Evolutionary conservation across 345 rosid species (phyloP), one percentile per base, ranked within the genome.

Genomic region (Clausena lansium): DNA sequence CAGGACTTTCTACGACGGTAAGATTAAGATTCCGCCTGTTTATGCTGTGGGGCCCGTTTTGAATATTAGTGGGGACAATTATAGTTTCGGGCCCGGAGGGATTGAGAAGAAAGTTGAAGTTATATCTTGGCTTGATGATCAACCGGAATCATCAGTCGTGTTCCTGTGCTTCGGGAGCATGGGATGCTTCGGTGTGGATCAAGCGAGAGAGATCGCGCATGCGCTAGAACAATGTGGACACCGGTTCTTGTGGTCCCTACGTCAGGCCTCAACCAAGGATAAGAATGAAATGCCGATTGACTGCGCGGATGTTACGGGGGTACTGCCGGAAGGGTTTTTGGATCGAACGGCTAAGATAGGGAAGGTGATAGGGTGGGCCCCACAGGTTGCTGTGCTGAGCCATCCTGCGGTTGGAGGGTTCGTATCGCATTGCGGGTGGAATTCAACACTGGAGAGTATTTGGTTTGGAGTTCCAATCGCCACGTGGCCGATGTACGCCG

Each of bases 131-230:
- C 92, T 90, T 2, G 84, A 89, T 57, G 81, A 80, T 61, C 92
- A 90, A 6, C 89, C 91, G 0, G 32, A 7, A 32, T 65, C 70
- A 5, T 86, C 94, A 2, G 93, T 87, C 9, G 90, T 89, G 75
- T 90, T 90, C 77, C 80, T 92, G 25, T 92, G 91, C 83, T 92
- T 92, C 72, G 91, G 97, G 32, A 90, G 94, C 87, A 70, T 30
- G 77, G 94, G 97, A 70, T 72, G 87, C 62, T 92, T 92, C 63
- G 66, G 32, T 57, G 85, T 60, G 45, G 83, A 78, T 7, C 97
- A 90, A 76, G 75, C 83, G 14, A 83, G 70, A 58, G 85, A 86
- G 71, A 82, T 86, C 9, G 94, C 91, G 1, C 3, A 17, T 20
- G 94, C 84, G 11, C 84, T 90, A 10, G 91, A 89, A 72, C 73